phyloP scores from a whole-genome alignment of 805 yeast genomes.

The Candida ulmi region DNA sequence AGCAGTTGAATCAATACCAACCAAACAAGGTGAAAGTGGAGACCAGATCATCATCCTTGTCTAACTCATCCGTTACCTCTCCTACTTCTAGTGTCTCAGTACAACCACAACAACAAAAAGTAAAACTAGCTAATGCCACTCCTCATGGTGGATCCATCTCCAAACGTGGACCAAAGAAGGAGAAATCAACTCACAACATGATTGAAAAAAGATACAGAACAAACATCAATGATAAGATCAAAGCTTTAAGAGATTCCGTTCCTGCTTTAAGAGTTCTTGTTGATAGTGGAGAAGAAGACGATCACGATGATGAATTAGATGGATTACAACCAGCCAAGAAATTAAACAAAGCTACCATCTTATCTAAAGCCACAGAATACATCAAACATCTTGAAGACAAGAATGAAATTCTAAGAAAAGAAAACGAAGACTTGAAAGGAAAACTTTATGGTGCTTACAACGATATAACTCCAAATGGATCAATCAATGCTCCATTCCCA shows the following conservation, averaged over 20 bases:
- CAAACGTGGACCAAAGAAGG: slow-evolving; percentile 30
- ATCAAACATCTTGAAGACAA: slow-evolving; percentile 66
- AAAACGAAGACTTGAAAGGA: slow-evolving; percentile 37
- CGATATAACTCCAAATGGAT: slow-evolving; percentile 17
- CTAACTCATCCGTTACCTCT: slow-evolving; percentile 8
- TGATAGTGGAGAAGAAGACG: slow-evolving; percentile 43
- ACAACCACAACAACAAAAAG: slow-evolving; percentile 5
- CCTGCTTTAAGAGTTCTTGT: slow-evolving; percentile 50
- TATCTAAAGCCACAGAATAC: slow-evolving; percentile 73
- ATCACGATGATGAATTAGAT: slow-evolving; percentile 57
- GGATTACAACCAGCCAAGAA: slow-evolving; percentile 75
- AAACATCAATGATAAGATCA: slow-evolving; percentile 63
- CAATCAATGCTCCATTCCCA: slow-evolving; percentile 11
- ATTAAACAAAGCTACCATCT: slow-evolving; percentile 70
- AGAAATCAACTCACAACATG: slow-evolving; percentile 61
- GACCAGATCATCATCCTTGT: slow-evolving; percentile 10
- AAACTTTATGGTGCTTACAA: slow-evolving; percentile 14
- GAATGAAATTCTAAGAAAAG: slow-evolving; percentile 42
- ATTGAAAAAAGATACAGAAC: slow-evolving; percentile 70
- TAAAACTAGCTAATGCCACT: slow-evolving; percentile 19
- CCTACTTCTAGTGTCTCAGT: slow-evolving; percentile 3
- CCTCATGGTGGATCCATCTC: slow-evolving; percentile 19
- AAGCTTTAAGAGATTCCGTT: slow-evolving; percentile 58
- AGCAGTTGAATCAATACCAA: too few relatives aligned
- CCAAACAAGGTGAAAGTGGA: slow-evolving; percentile 19